Evolutionary conservation across 2,329 filamentous ascomycete species (phyloP).

Genomic region (Ampelomyces quisqualis): DNA sequence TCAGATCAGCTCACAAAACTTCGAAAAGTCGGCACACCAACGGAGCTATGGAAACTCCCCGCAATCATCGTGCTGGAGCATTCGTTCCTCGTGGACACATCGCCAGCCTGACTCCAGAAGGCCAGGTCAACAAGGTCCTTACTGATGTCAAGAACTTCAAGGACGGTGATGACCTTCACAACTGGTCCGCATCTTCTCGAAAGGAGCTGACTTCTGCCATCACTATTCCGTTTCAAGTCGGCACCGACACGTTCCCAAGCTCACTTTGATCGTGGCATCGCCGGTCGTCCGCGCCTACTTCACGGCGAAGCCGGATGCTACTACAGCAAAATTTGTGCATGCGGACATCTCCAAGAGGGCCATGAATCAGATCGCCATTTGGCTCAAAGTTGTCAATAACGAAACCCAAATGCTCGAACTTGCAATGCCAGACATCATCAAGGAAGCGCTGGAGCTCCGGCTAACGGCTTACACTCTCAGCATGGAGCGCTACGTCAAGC

Average conservation of each 20-base stretch:
- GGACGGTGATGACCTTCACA: constrained; percentile 4
- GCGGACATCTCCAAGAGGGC: neutral
- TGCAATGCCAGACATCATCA: neutral
- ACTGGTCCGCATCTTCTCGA: constrained; percentile 7
- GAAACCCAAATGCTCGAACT: constrained; percentile 1
- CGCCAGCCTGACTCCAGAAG: constrained; percentile 3
- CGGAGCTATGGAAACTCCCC: neutral
- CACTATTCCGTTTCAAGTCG: constrained; percentile 4
- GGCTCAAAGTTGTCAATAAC: constrained; percentile 3
- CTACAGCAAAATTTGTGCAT: constrained; percentile 1
- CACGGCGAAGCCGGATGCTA: neutral
- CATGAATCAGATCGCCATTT: constrained; percentile 3
- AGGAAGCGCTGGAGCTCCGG: constrained; percentile 2
- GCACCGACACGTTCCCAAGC: constrained; percentile 3
- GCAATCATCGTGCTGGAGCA: too few species aligned
- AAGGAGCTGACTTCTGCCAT: constrained; percentile 3
- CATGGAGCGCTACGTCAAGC: constrained; percentile 7
- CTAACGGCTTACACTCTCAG: constrained; percentile 5
- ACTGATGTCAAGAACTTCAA: constrained; percentile 8
- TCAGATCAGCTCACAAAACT: too few species aligned
- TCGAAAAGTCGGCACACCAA: neutral
- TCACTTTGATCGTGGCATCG: constrained; percentile 8
- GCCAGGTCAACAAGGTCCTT: constrained; percentile 6
- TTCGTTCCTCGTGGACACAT: neutral
- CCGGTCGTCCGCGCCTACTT: constrained; percentile 2